Base-by-base conservation (phyloP, 352 stramenopile species). In the Nothophytophthora sp. region DNA sequence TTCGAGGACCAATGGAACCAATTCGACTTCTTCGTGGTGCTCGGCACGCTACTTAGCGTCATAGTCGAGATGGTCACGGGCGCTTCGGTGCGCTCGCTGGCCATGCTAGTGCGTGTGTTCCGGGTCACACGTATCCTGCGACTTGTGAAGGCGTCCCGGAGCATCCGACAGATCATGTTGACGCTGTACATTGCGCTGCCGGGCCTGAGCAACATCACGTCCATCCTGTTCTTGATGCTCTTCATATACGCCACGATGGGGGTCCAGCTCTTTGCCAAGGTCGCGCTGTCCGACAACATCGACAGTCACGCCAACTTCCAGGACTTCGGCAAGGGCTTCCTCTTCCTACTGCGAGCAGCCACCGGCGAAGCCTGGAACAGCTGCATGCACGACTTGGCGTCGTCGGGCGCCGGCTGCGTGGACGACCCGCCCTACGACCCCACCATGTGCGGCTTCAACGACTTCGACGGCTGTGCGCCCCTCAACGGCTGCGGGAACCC, bases 171-270 rank as follows among this genome's bases (percentile, higher is more conserved):
- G 46, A 91, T 97, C 47, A 59, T 98, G 40, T 64, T 96, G 30
- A 98, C 92, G n/a, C 72, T 98, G 20, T 82, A 98, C 35, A 86
- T 92, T 11, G 73, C 86, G 23, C 70, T 98, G 0, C 92, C 92
- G 24, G 85, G 79, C 1, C 79, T 97, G 15, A 88, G 74, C 43
- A 98, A 98, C 61, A 93, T 98, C 49, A 90, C 81, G 23, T 89
- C 76, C 5, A 88, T 98, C 28, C 46, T 98, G 20, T 87, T 97
- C 20, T 63, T 98, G 6, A 85, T 98, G 63, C 67, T 97, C 13
- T 98, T 97, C 69, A 98, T 98, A 48, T 98, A 96, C 58, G 73
- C 92, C 34, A 92, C 94, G 0, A 88, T 96, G 76, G 90, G 90
- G 1, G 84, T 98, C 15, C 87, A 98, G 67, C 73, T 98, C 23